Conservation (phyloP, 305 asterid genomes). For the Coffea humblotiana region DNA sequence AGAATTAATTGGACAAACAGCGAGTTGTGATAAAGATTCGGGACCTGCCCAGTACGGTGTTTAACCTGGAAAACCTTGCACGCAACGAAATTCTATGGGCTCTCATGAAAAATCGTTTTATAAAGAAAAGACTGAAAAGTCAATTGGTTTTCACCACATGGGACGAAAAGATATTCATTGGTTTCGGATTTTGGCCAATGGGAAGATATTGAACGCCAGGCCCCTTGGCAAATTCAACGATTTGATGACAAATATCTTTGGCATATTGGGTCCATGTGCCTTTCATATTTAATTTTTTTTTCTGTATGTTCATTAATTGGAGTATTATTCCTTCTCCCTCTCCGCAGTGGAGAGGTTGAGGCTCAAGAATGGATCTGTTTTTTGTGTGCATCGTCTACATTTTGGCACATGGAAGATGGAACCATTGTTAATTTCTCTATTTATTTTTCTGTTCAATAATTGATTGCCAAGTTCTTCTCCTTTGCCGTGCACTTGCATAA, state of each 20-base stretch:
- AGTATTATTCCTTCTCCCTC: neutral
- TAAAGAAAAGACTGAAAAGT: neutral
- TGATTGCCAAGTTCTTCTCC: neutral
- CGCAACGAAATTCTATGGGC: no score
- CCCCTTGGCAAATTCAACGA: neutral
- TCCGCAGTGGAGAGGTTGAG: constrained; percentile 7
- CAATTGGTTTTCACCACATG: no score
- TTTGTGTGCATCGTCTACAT: constrained; percentile 3
- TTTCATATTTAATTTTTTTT: neutral
- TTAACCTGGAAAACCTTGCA: neutral
- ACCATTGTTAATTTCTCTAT: neutral
- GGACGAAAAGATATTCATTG: neutral
- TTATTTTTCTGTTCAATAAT: neutral
- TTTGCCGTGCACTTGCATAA: neutral
- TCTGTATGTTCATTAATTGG: neutral
- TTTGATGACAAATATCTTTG: neutral
- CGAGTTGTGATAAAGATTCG: no score
- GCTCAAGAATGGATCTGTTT: neutral
- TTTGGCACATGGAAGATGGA: constrained; percentile 8
- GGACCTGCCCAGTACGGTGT: no score
- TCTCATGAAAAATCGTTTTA: neutral
- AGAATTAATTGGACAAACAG: no score
- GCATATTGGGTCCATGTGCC: constrained; percentile 15
- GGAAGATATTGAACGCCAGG: no score
- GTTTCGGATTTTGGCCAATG: neutral